phyloP scores from a whole-genome alignment of 257 asterid species.

The Fraxinus excelsior region DNA sequence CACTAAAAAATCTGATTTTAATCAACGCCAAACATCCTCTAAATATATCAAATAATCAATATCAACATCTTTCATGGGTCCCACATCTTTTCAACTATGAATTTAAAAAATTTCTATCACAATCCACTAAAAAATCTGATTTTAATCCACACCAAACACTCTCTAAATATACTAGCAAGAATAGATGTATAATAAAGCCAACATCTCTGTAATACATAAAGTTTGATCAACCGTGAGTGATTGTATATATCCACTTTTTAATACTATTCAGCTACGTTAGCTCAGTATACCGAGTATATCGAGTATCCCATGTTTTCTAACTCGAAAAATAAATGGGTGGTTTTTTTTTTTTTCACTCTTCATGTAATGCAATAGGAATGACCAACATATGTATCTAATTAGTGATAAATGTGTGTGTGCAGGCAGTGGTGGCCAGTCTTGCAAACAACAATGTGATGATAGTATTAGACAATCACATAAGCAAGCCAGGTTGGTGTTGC shows the following conservation, averaged over 20 bases:
- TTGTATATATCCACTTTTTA: neutral
- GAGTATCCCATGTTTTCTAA: neutral
- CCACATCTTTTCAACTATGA: too few species aligned
- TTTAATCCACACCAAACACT: too few species aligned
- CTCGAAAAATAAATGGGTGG: too few species aligned
- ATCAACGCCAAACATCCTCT: too few species aligned
- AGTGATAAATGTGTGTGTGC: conserved; percentile 12
- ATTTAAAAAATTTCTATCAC: too few species aligned
- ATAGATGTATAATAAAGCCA: neutral
- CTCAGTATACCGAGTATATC: too few species aligned
- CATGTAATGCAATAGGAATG: neutral
- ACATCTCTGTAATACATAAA: neutral
- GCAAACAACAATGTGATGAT: conserved; percentile 75
- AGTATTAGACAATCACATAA: conserved; percentile 81
- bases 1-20: too few species aligned
- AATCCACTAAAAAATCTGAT: too few species aligned
- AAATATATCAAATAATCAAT: too few species aligned
- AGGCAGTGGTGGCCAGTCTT: conserved; percentile 92
- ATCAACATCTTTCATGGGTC: too few species aligned
- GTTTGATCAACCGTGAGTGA: neutral
- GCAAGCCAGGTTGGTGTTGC: conserved; percentile 98
- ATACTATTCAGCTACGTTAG: neutral
- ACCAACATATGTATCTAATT: neutral
- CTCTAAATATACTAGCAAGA: neutral
- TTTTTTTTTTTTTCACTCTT: too few species aligned